Evolutionary conservation across 768 basidiomycete species (phyloP), one percentile per base, ranked within the genome.

Genomic region (Hypholoma fasciculare): DNA sequence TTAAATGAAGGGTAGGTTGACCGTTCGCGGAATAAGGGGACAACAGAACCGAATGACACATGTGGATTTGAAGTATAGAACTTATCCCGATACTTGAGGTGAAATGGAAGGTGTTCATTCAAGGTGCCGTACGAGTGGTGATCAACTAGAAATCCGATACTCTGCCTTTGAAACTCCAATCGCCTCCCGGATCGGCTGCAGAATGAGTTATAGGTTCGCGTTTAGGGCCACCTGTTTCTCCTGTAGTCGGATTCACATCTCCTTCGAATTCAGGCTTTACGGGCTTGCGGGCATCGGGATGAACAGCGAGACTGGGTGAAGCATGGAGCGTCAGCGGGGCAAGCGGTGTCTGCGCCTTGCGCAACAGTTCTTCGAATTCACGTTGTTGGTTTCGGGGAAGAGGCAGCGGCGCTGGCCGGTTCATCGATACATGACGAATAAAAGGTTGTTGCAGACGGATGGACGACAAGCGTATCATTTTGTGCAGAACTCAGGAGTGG

Each of bases 131-230:
- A 54, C 37, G 23, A 7, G 49, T 37, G 67, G 59, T 38, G 37
- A 39, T 26, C 20, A 19, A 17, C 43, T 70, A 94, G 72, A 94
- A 94, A 76, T 94, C 93, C 17, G 91, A 90, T 26, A 92, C 92
- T 20, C 92, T 79, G 11, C 94, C 94, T 65, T 91, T 92, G 76
- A 88, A 92, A 63, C 92, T 95, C 94, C 94, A 96, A 67, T 95
- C 94, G 2, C 89, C 89, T 46, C 80, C 78, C 38, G 78, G 73
- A 56, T 76, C 75, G 52, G 72, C 72, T 16, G 74, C 76, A 84
- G 85, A 88, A 51, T 75, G 80, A 37, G 74, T 69, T 9, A 95
- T 82, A 13, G 94, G 94, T 69, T 96, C 94, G 30, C 77, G 80
- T 76, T 95, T 96, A 19, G 94, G 94, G 0, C 94, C 94, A 0